Evolutionary conservation across 169 alveolate genomes (phyloP), one percentile per base, ranked within the genome.

Genomic region (Plasmodium adleri): DNA sequence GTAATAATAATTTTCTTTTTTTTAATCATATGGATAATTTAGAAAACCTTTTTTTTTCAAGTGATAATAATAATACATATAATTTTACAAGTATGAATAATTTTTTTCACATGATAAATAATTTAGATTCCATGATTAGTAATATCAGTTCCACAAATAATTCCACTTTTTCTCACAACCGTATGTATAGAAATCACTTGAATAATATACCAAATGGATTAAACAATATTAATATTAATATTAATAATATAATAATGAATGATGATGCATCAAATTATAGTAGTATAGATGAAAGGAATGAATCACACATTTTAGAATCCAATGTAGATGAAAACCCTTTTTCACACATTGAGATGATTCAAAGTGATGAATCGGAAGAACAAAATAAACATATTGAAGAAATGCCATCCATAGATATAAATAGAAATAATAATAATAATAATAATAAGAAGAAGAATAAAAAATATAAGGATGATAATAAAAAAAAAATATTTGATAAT

Each of bases 41-140:
- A 4, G 47, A 39, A 10, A 43, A 26, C 15, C 52, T 13, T 24
- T 32, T 56, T 26, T 73, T 73, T 47, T 32, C 60, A 1, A 5
- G 47, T 39, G 39, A 39, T 7, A 1, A 13, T 20, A 49, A 54
- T 20, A 9, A 15, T 17, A 20, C 73, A 9, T 39, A 13, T 0
- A 47, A 60, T 3, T n/a, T 28, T 52, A 68, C 45, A 24, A 78
- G 64, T 24, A 49, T 88, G 15, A 74, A 72, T 72, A 74, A 50
- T 47, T 88, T 75, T 52, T 74, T 88, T 43, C 72, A 50, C 22
- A 68, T 59, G 12, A 72, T 71, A 1, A 83, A 88, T 7, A 64
- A 74, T 20, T 58, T 87, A 20, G 87, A 74, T 28, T 70, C 73
- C 1, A 28, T 70, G 15, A 60, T 67, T 20, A 32, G 17, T 13